Evolutionary conservation across 2,329 filamentous ascomycete species (phyloP).

Genomic region (Xylariaceae sp.): DNA sequence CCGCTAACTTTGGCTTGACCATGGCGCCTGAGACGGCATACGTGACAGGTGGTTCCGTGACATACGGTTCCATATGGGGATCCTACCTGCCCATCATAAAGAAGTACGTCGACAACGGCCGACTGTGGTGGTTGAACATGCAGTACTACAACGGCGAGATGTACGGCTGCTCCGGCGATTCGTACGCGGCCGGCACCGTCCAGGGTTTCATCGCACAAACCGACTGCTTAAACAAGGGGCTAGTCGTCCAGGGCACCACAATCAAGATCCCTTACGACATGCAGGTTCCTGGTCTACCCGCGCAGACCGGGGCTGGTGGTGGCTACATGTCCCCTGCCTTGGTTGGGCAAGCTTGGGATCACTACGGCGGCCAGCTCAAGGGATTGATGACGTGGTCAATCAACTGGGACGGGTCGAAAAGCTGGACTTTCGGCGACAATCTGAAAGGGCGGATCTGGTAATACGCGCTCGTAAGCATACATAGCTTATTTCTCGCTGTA

Average conservation of each 20-base stretch:
- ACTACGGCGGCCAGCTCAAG: slow-evolving; percentile 44
- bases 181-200: slow-evolving; percentile 43
- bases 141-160: slow-evolving; percentile 49
- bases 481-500: no score
- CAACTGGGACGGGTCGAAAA: slow-evolving; percentile 47
- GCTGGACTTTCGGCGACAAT: slow-evolving; percentile 46
- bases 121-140: slow-evolving; percentile 48
- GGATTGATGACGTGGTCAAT: slow-evolving; percentile 48
- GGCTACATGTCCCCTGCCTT: slow-evolving; percentile 44
- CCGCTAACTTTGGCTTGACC: slow-evolving; percentile 65
- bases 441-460: slow-evolving; percentile 32
- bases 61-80: slow-evolving; percentile 46
- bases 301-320: slow-evolving; percentile 43
- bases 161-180: slow-evolving; percentile 45
- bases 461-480: no score
- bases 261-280: slow-evolving; percentile 44
- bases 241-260: slow-evolving; percentile 42
- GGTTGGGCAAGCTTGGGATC: slow-evolving; percentile 41
- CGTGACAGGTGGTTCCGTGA: slow-evolving; percentile 43
- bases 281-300: slow-evolving; percentile 47
- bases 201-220: slow-evolving; percentile 46
- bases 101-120: slow-evolving; percentile 46
- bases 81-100: slow-evolving; percentile 48
- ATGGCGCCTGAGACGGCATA: slow-evolving; percentile 50
- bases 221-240: slow-evolving; percentile 45